Evolutionary conservation across 345 rosid species (phyloP), one percentile per base, ranked within the genome.

Genomic region (Camelina laxa): DNA sequence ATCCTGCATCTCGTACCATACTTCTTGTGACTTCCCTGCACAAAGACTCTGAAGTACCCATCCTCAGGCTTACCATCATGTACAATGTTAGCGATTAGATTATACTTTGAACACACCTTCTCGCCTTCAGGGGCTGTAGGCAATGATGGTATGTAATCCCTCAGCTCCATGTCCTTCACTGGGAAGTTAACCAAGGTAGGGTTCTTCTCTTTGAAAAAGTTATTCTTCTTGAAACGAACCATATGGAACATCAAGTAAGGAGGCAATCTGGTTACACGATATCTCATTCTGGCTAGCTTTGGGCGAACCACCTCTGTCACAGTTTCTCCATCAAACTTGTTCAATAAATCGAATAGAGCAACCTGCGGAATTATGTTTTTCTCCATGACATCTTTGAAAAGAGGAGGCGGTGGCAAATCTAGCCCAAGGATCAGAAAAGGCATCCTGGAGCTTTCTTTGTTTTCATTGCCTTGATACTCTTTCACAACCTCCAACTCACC

Each of bases 1-100:
- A 87, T 96, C 98, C 81, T 96, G 99, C 93, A 95, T 95, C 85
- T 92, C 98, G 53, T 92, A 95, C 97, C 97, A 94, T 72, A 85
- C 84, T 69, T 91, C 96, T 85, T 92, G 97, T 7, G 98, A 96
- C 82, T 91, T 96, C 48, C 96, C 77, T 96, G 99, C 84, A 96
- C 99, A 82, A 92, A 95, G 71, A 89, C 99, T 77, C 97, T 85
- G 80, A 92, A 96, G 80, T 76, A 84, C 0, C 97, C 99, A 63
- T 87, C 99, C 42, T 90, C 94, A 38, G 99, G 99, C 68, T 92
- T 92, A 21, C 97, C 96, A 65, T 96, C 99, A 78, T 92, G 99
- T 73, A 96, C 98, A n/a, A 92, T 83, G 72, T 96, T 89, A 14
- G 97, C 97, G 19, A 96, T 92, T 75, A 96, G 78, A 84, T 92